A percentile compares a stretch with the other conserved stretches of the same genome.
These are phyloP conservation scores for Lactifluus hygrophoroides DNA, from an alignment of 768 basidiomycete genomes.

Conservation along the genomic window DNA sequence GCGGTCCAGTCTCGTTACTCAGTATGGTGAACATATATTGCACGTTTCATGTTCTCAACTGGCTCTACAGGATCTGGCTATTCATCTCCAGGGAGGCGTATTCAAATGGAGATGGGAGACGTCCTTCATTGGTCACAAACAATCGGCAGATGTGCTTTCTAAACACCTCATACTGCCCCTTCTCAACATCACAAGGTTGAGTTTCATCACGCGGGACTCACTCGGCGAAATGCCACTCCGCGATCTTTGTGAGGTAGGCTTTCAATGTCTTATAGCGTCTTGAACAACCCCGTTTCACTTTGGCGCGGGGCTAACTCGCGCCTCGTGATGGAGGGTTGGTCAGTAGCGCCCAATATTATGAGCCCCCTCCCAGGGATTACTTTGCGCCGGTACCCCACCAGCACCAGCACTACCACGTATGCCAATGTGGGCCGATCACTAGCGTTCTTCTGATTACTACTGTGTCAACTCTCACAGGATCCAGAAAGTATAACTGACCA, in stretches of 20 bases:
- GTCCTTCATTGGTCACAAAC: conserved; percentile 50
- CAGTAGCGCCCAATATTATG: conserved; percentile 2
- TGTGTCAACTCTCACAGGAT: not conserved
- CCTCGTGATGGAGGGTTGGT: conserved; percentile 7
- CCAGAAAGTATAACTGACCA: not conserved
- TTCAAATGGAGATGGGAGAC: conserved; percentile 82
- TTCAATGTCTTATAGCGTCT: conserved; percentile 4
- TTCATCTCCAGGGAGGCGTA: conserved; percentile 46
- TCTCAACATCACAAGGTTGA: conserved; percentile 60
- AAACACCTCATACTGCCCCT: conserved; percentile 71
- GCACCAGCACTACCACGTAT: not conserved
- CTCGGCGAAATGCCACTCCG: conserved; percentile 45
- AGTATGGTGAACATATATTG: conserved; percentile 31
- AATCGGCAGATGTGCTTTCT: conserved; percentile 65
- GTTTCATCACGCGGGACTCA: conserved; percentile 53
- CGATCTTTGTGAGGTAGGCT: conserved; percentile 58
- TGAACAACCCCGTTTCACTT: conserved; percentile 11
- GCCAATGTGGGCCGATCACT: not conserved
- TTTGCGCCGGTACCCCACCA: not conserved
- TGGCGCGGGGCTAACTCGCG: conserved; percentile 11
- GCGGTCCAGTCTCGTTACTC: conserved; percentile 51
- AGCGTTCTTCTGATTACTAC: not conserved
- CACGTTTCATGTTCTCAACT: conserved; percentile 16
- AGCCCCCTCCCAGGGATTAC: not conserved
- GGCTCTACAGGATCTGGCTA: conserved; percentile 50